Evolutionary conservation across 208 protist species (phyloP).

Genomic region (Acanthamoeba polyphaga): DNA sequence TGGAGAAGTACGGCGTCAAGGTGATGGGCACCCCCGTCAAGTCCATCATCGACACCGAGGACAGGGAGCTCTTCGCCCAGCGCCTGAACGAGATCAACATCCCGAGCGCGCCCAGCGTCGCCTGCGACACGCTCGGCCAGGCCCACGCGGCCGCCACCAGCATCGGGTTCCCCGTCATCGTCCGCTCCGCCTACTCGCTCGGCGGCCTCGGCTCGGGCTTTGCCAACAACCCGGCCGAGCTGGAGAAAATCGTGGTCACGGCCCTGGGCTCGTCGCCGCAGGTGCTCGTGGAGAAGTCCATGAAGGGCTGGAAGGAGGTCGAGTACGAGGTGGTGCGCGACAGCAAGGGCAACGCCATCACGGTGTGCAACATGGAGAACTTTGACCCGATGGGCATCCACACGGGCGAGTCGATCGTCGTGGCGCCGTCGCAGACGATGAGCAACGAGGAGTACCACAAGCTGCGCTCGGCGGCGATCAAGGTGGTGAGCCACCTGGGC

Average conservation of each 20-base stretch:
- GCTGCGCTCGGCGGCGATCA: slow-evolving; percentile 93
- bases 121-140: slow-evolving; percentile 80
- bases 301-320: slow-evolving; percentile 99
- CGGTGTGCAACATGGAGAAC: slow-evolving; percentile 99
- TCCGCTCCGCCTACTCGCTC: slow-evolving; percentile 97
- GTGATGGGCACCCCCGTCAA: slow-evolving; percentile 97
- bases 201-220: slow-evolving; percentile 99
- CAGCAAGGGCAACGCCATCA: slow-evolving; percentile 99
- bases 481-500: slow-evolving; percentile 95
- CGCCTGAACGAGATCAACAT: slow-evolving; percentile 39
- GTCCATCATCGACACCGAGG: slow-evolving; percentile 97
- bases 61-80: slow-evolving; percentile 97
- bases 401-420: slow-evolving; percentile 99
- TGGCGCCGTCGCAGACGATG: slow-evolving; percentile 97
- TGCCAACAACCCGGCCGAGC: slow-evolving; percentile 85
- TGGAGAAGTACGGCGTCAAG: slow-evolving; percentile 95
- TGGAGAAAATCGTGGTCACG: slow-evolving; percentile 78
- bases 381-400: slow-evolving; percentile 99
- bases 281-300: slow-evolving; percentile 97
- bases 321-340: slow-evolving; percentile 99
- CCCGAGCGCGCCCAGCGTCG: slow-evolving; percentile 90
- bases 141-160: slow-evolving; percentile 89
- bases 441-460: slow-evolving; percentile 98
- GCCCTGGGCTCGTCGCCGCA: slow-evolving; percentile 94
- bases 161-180: slow-evolving; percentile 97